phyloP scores from a whole-genome alignment of 768 basidiomycete genomes.

The Hygrophoropsis aurantiaca region DNA sequence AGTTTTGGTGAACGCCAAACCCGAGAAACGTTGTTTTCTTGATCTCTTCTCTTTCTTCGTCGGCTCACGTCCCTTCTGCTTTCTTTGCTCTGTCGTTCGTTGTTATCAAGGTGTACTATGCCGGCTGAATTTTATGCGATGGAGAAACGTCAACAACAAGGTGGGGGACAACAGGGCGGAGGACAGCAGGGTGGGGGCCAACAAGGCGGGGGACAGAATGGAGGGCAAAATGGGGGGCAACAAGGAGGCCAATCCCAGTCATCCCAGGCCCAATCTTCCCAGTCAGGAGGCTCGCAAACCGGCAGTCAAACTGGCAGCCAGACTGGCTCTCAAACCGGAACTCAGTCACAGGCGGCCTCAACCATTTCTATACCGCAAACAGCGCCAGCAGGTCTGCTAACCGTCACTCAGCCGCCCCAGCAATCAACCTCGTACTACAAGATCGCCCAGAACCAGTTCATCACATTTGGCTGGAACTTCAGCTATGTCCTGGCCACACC shows the following conservation, averaged over 20 bases:
- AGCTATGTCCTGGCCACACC: slow-evolving; percentile 73
- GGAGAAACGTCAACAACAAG: slow-evolving; percentile 8
- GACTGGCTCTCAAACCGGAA: slow-evolving; percentile 4
- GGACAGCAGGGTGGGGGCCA: slow-evolving; percentile 4
- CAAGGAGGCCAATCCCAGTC: slow-evolving; percentile 4
- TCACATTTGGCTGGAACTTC: slow-evolving; percentile 93
- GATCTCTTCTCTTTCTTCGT: slow-evolving; percentile 1
- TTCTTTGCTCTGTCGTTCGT: slow-evolving; percentile 1
- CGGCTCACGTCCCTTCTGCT: slow-evolving; percentile 4
- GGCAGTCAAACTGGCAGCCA: slow-evolving; percentile 8
- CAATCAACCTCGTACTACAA: slow-evolving; percentile 86
- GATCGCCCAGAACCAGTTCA: slow-evolving; percentile 67
- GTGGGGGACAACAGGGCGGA: not conserved
- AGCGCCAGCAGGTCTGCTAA: slow-evolving; percentile 62
- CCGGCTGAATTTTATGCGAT: not conserved
- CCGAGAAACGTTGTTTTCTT: slow-evolving; percentile 7
- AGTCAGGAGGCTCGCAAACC: slow-evolving; percentile 4
- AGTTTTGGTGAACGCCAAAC: not conserved
- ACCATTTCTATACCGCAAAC: slow-evolving; percentile 44
- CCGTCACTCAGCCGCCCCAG: slow-evolving; percentile 78
- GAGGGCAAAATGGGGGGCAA: slow-evolving; percentile 2
- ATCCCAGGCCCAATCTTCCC: not conserved
- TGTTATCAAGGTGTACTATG: not conserved
- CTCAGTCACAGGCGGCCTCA: slow-evolving; percentile 7
- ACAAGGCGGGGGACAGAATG: slow-evolving; percentile 3